phyloP scores from a whole-genome alignment of 2,329 filamentous ascomycete genomes.

The Bipolaris gigantea region DNA sequence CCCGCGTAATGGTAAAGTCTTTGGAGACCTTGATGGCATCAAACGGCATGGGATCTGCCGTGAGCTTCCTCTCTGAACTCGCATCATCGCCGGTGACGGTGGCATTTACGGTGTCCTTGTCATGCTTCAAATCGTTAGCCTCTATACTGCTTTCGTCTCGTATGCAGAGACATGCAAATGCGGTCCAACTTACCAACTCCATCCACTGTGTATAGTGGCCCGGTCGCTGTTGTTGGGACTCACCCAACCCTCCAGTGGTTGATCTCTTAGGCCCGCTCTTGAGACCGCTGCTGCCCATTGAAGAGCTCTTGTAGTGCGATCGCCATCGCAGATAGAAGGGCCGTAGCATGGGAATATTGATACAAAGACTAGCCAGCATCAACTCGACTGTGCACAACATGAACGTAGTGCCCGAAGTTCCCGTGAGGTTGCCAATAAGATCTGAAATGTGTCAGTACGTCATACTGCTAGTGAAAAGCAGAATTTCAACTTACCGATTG shows the following conservation, averaged over 20 bases:
- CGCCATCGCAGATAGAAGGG: constrained; percentile 26
- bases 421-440: constrained; percentile 25
- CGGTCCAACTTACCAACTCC: constrained; percentile 20
- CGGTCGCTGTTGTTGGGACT: constrained; percentile 9
- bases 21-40: constrained; percentile 24
- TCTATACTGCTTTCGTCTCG: neutral
- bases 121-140: constrained; percentile 15
- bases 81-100: constrained; percentile 24
- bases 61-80: constrained; percentile 26
- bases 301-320: constrained; percentile 21
- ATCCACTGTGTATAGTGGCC: constrained; percentile 26
- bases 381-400: constrained; percentile 28
- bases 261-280: constrained; percentile 11
- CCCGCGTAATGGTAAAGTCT: constrained; percentile 19
- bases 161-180: neutral
- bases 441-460: constrained; percentile 12
- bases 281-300: constrained; percentile 5
- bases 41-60: constrained; percentile 9
- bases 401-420: constrained; percentile 27
- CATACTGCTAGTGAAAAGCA: too few species aligned
- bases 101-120: constrained; percentile 20
- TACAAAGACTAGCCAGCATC: constrained; percentile 27
- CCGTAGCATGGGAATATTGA: constrained; percentile 29
- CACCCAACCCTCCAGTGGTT: constrained; percentile 5
- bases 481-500: constrained; percentile 11